Conservation (phyloP, 768 basidiomycete species). For the Mycena metata region DNA sequence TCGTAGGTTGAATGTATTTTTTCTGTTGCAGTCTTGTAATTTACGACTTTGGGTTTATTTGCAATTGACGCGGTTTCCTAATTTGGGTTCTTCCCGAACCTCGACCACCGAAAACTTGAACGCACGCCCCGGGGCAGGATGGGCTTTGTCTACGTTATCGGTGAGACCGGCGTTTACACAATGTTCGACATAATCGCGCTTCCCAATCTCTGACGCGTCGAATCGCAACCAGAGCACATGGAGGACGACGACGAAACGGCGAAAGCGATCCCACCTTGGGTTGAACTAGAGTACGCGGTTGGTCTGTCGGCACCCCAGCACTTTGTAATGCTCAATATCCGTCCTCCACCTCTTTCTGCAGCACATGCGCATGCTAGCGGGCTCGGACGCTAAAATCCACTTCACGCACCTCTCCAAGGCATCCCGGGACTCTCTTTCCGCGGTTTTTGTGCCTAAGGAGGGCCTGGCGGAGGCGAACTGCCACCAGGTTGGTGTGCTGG, state of each 20-base stretch:
- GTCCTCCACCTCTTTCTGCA: constrained; percentile 46
- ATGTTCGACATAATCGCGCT: background rate
- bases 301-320: constrained; percentile 40
- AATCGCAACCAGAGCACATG: constrained; percentile 83
- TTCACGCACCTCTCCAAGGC: constrained; percentile 91
- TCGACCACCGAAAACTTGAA: background rate
- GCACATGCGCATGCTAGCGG: constrained; percentile 90
- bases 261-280: constrained; percentile 87
- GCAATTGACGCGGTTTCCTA: too few relatives aligned
- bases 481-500: constrained; percentile 66
- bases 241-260: constrained; percentile 89
- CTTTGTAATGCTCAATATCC: constrained; percentile 8
- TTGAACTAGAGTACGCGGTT: constrained; percentile 91
- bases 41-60: too few relatives aligned
- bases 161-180: constrained; percentile 47
- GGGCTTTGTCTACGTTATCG: constrained; percentile 70
- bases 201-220: constrained; percentile 24
- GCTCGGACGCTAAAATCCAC: constrained; percentile 71
- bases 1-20: too few relatives aligned
- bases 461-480: constrained; percentile 57
- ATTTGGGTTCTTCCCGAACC: background rate
- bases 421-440: constrained; percentile 68
- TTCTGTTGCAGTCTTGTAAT: too few relatives aligned
- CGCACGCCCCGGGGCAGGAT: constrained; percentile 48
- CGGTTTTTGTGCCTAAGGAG: constrained; percentile 45